These are phyloP conservation scores for Ophiostoma angusticollis DNA, from an alignment of 2,329 filamentous ascomycete genomes.

Conservation along the genomic window DNA sequence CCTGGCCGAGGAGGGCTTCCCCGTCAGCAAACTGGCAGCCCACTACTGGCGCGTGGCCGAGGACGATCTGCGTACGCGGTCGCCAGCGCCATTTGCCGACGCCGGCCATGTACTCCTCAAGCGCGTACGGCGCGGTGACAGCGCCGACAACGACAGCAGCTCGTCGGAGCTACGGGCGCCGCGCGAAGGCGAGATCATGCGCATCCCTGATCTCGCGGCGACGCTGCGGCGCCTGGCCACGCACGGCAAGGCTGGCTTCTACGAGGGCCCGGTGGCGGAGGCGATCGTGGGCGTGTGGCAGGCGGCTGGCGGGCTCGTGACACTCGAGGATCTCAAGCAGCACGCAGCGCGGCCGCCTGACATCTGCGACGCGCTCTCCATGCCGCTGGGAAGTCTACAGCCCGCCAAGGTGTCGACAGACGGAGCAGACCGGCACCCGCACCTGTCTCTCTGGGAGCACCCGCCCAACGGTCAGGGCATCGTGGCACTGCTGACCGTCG, in stretches of 20 bases:
- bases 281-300: conserved; percentile 63
- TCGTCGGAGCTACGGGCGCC: conserved; percentile 55
- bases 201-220: conserved; percentile 62
- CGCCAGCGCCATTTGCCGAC: conserved; percentile 42
- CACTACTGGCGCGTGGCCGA: conserved; percentile 17
- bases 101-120: conserved; percentile 70
- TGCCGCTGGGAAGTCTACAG: conserved; percentile 59
- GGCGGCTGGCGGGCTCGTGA: conserved; percentile 61
- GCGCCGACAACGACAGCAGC: conserved; percentile 48
- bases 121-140: no score
- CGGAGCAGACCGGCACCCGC: conserved; percentile 52
- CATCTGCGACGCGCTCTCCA: conserved; percentile 50
- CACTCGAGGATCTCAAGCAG: conserved; percentile 63
- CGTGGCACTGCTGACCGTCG: conserved; percentile 81
- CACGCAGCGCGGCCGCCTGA: conserved; percentile 38
- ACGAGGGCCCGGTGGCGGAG: conserved; percentile 68
- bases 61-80: conserved; percentile 29
- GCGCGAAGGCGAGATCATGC: conserved; percentile 68
- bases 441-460: conserved; percentile 80
- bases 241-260: conserved; percentile 79
- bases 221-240: conserved; percentile 67
- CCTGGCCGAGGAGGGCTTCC: conserved; percentile 73
- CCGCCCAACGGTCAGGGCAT: conserved; percentile 93
- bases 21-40: conserved; percentile 58
- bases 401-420: conserved; percentile 60